Conservation (phyloP, 257 asterid genomes). For the Solanum lycopersicoides region DNA sequence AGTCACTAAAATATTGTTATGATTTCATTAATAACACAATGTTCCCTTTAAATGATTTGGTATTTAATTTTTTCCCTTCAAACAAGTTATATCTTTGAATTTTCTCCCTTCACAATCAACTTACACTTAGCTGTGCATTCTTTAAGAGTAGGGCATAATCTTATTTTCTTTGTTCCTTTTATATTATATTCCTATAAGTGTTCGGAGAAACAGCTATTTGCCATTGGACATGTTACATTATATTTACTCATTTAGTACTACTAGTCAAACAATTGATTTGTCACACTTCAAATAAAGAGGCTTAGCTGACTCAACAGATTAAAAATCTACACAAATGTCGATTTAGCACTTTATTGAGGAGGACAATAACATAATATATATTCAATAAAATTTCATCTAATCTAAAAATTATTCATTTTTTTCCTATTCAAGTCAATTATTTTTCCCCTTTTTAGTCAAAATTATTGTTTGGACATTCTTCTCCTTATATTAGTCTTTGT, state of each 20-base stretch:
- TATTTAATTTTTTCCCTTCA: too few relatives aligned
- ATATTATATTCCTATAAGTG: neutral
- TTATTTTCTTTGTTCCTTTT: neutral
- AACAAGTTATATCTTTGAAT: too few relatives aligned
- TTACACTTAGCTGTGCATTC: neutral
- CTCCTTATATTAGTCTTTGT: neutral
- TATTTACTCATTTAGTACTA: neutral
- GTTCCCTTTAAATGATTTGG: neutral
- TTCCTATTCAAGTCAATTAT: neutral
- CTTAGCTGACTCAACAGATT: neutral
- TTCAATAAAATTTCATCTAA: neutral
- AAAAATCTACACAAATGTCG: neutral
- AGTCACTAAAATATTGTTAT: neutral
- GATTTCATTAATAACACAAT: neutral
- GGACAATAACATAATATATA: neutral
- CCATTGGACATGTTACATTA: neutral
- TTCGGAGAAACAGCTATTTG: neutral
- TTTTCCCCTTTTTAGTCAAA: neutral
- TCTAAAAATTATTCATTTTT: neutral
- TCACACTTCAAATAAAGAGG: neutral
- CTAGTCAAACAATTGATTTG: slow-evolving; percentile 6
- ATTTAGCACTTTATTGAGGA: neutral
- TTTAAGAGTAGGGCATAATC: neutral
- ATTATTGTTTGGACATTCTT: neutral
- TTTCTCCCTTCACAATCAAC: neutral